Conservation (phyloP, 2,329 filamentous ascomycete genomes). For the Bimuria novae-zelandiae region DNA sequence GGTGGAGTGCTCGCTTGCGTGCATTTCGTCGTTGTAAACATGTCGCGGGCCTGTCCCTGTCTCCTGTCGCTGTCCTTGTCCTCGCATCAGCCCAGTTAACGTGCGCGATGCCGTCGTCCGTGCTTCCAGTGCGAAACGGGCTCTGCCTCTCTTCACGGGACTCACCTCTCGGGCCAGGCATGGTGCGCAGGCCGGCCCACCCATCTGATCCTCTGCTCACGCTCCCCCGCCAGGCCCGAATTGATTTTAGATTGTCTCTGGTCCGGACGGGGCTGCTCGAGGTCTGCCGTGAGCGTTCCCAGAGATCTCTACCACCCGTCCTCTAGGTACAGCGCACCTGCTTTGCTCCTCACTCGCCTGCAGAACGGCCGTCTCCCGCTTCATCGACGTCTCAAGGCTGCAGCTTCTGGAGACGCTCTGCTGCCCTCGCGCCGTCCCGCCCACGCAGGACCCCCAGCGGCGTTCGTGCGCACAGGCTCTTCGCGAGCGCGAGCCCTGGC, state of each 20-base stretch:
- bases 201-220: conserved; percentile 31
- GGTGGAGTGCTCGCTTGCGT: conserved; percentile 41
- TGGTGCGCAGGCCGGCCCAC: conserved; percentile 32
- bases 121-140: conserved; percentile 32
- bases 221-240: conserved; percentile 37
- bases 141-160: conserved; percentile 29
- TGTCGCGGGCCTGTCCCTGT: conserved; percentile 24
- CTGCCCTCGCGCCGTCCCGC: conserved; percentile 38
- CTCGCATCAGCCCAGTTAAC: conserved; percentile 44
- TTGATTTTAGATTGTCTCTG: conserved; percentile 43
- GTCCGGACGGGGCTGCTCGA: conserved; percentile 38
- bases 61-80: conserved; percentile 13
- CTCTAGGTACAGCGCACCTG: conserved; percentile 33
- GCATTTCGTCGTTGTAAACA: conserved; percentile 22
- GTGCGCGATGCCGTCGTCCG: conserved; percentile 29
- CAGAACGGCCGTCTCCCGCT: conserved; percentile 7
- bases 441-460: conserved; percentile 35
- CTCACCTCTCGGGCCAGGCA: conserved; percentile 34
- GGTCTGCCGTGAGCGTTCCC: conserved; percentile 31
- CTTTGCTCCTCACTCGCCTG: conserved; percentile 19
- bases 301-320: conserved; percentile 44
- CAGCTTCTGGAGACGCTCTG: conserved; percentile 4
- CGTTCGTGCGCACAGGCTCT: conserved; percentile 32
- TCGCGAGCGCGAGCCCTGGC: conserved; percentile 23
- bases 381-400: not conserved